Evolutionary conservation across 2,329 filamentous ascomycete genomes (phyloP).

Genomic region (Paracoccidioides lutzii): DNA sequence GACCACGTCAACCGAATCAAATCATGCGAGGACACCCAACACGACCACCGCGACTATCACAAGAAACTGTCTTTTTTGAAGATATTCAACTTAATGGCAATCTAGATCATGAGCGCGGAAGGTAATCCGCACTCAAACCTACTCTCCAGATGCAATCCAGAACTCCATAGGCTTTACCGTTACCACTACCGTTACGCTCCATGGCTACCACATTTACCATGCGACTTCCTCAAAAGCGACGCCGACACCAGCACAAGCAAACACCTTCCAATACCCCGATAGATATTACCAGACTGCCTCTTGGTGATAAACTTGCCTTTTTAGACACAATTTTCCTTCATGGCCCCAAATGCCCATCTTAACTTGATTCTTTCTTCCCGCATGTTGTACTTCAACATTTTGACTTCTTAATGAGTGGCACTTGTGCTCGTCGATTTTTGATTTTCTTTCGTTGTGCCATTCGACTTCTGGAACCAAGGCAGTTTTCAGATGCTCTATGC

Average conservation of each 20-base stretch:
- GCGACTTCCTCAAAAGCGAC: background rate
- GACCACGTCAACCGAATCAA: background rate
- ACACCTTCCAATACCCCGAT: background rate
- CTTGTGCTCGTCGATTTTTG: no score
- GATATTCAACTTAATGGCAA: background rate
- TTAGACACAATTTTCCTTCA: background rate
- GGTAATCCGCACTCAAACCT: no score
- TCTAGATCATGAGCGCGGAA: background rate
- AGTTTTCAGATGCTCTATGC: background rate
- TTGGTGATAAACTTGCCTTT: background rate
- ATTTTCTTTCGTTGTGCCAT: background rate
- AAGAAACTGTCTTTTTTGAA: background rate
- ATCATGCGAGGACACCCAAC: background rate
- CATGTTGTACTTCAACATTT: background rate
- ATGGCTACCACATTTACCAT: background rate
- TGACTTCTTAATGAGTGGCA: background rate
- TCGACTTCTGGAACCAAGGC: background rate
- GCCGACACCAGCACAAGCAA: background rate
- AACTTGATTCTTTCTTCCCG: no score
- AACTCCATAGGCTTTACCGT: background rate
- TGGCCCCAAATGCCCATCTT: background rate
- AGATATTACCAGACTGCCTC: background rate
- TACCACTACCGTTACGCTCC: background rate
- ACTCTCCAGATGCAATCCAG: no score
- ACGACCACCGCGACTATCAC: background rate